Base-by-base conservation (phyloP, 192 early-diverging fungal genomes). In the Backusella westeae region DNA sequence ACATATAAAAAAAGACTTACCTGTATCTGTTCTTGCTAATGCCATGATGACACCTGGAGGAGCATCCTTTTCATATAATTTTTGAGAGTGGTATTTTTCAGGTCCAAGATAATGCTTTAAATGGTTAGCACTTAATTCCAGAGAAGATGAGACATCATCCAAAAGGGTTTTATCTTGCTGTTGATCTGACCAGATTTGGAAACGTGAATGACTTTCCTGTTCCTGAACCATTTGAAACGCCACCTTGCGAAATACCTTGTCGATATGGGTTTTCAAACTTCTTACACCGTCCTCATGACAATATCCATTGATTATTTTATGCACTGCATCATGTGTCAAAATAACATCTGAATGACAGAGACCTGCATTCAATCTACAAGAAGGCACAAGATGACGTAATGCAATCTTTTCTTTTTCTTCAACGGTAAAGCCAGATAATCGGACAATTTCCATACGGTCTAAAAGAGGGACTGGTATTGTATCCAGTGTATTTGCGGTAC, bases 361-460 rank as follows among this genome's bases (percentile, higher is more conserved):
- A 2, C 97, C 98, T 23, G 92, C 88, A 7, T 94, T 87, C 67
- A 89, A 87, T 68, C 90, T 92, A 9, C 95, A 94, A 35, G 90
- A 83, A 0, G 97, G 98, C 0, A 91, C 89, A 42, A 99, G 84
- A 83, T 99, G 98, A 67, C 89, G 91, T 75, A 89, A 86, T 19
- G 96, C 96, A 82, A 98, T 99, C 15, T 94, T 93, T 0, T 94
- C 89, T 79, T 94, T 94, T 84, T 94, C 94, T 78, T 95, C 93
- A 5, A 92, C 90, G 72, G 94, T 84, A 75, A 94, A 95, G 8
- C 94, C 98, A 44, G 95, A 96, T 26, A 99, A 89, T 23, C 92
- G 89, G 72, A 99, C 98, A 6, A 98, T 90, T 82, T 99, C 97
- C 98, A 99, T 99, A 65, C 98, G 93, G 87, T 99, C 98, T n/a